phyloP scores from a whole-genome alignment of 192 early-diverging fungal genomes.

The Rhizophagus sp. region DNA sequence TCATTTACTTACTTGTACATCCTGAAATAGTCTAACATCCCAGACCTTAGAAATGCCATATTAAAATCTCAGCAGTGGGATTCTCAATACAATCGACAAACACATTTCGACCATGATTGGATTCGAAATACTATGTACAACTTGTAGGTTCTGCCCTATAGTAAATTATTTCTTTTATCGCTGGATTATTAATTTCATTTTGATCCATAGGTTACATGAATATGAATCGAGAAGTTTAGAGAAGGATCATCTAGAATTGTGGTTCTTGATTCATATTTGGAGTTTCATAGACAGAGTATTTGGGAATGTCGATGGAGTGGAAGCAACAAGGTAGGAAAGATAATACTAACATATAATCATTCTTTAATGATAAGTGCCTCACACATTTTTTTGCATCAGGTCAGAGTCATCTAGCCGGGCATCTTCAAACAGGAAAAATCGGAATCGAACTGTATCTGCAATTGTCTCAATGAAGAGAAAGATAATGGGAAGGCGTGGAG shows the following conservation, averaged over 20 bases:
- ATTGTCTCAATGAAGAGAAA: conserved; percentile 21
- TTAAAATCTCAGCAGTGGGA: conserved; percentile 30
- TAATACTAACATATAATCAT: neutral
- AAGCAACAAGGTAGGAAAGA: conserved; percentile 31
- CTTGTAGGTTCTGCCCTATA: conserved; percentile 26
- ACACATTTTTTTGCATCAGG: conserved; percentile 8
- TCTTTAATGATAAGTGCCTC: neutral
- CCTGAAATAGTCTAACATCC: neutral
- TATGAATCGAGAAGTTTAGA: conserved; percentile 33
- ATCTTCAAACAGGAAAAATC: conserved; percentile 24
- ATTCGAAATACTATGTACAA: conserved; percentile 31
- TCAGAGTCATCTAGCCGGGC: conserved; percentile 12
- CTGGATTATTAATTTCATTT: neutral
- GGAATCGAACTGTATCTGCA: conserved; percentile 12
- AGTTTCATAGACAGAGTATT: conserved; percentile 34
- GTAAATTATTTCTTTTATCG: conserved; percentile 24
- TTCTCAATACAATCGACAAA: conserved; percentile 11
- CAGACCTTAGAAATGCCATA: conserved; percentile 12
- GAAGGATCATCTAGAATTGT: conserved; percentile 29
- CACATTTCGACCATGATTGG: conserved; percentile 31
- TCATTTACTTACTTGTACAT: conserved; percentile 22
- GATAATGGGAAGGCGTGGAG: conserved; percentile 24
- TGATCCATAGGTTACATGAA: conserved; percentile 31
- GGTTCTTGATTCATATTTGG: conserved; percentile 33
- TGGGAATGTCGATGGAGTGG: conserved; percentile 26